phyloP scores from a whole-genome alignment of 2,329 filamentous ascomycete genomes.

The Calonectria pteridis region DNA sequence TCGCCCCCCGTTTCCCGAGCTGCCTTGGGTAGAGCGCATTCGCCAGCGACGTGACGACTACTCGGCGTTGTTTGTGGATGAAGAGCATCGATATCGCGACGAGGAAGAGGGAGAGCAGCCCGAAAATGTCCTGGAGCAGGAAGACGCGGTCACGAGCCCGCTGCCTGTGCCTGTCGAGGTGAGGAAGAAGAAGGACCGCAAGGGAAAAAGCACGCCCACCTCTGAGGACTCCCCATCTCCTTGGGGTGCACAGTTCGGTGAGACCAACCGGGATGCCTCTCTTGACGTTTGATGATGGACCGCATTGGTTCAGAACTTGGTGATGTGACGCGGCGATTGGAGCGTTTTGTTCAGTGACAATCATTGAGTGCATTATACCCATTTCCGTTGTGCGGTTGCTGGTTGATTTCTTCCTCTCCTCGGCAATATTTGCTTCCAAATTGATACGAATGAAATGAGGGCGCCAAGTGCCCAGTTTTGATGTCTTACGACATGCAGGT shows the following conservation, averaged over 20 bases:
- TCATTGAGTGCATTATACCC: constrained; percentile 27
- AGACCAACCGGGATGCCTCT: not conserved
- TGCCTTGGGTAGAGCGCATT: constrained; percentile 50
- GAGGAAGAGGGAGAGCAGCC: constrained; percentile 38
- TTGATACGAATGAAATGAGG: constrained; percentile 1
- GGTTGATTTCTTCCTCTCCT: not conserved
- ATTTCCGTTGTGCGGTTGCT: constrained; percentile 7
- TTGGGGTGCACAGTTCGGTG: constrained; percentile 28
- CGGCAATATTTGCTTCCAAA: not conserved
- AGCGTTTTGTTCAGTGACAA: constrained; percentile 18
- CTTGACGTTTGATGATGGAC: not conserved
- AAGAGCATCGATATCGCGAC: constrained; percentile 44
- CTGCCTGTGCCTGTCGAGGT: constrained; percentile 40
- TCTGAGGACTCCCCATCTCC: constrained; percentile 37
- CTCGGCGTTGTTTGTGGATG: constrained; percentile 38
- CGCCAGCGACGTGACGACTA: constrained; percentile 32
- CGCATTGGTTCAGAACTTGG: not conserved
- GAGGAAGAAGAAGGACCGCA: constrained; percentile 39
- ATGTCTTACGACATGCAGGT: not conserved
- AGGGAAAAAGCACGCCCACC: constrained; percentile 38
- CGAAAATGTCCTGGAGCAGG: constrained; percentile 17
- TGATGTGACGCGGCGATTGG: constrained; percentile 6
- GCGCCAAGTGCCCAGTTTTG: not conserved
- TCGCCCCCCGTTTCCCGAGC: constrained; percentile 51
- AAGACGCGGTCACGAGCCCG: constrained; percentile 6